These are phyloP conservation scores for Suhomyces sp. DNA, from an alignment of 805 yeast species.

Conservation along the genomic window DNA sequence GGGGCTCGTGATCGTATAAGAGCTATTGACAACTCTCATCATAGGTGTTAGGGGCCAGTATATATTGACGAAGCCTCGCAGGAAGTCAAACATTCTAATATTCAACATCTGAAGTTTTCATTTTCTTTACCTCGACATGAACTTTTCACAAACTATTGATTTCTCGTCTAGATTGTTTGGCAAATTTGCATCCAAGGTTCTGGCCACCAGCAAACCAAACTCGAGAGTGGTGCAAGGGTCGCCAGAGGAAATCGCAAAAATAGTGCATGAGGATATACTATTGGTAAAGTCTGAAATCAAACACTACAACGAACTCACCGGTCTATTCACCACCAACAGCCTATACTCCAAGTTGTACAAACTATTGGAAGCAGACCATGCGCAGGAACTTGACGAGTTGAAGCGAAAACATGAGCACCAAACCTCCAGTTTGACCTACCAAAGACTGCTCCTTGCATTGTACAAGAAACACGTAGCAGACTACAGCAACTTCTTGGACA, in stretches of 20 bases:
- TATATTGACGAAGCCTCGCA: not conserved
- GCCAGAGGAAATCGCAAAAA: constrained; percentile 18
- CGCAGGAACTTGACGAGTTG: constrained; percentile 11
- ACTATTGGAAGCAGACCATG: constrained; percentile 21
- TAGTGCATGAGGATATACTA: constrained; percentile 22
- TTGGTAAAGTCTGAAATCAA: constrained; percentile 19
- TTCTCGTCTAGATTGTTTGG: not conserved
- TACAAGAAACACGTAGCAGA: constrained; percentile 20
- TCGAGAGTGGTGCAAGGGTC: constrained; percentile 10
- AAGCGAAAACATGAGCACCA: constrained; percentile 13
- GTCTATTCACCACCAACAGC: constrained; percentile 14
- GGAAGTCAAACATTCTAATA: not conserved
- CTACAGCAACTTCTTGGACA: constrained; percentile 16
- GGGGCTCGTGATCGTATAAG: not conserved
- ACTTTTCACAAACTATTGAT: not conserved
- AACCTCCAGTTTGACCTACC: constrained; percentile 9
- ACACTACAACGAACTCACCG: constrained; percentile 19
- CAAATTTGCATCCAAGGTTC: not conserved
- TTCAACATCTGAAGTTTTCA: too few relatives aligned
- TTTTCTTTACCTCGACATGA: not conserved
- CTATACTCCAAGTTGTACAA: constrained; percentile 22
- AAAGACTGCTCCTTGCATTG: constrained; percentile 14
- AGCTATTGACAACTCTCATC: not conserved
- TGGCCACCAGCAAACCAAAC: not conserved
- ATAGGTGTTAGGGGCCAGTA: not conserved